Evolutionary conservation across 495 filamentous ascomycete species (phyloP).

Genomic region (Tuber calosporum): DNA sequence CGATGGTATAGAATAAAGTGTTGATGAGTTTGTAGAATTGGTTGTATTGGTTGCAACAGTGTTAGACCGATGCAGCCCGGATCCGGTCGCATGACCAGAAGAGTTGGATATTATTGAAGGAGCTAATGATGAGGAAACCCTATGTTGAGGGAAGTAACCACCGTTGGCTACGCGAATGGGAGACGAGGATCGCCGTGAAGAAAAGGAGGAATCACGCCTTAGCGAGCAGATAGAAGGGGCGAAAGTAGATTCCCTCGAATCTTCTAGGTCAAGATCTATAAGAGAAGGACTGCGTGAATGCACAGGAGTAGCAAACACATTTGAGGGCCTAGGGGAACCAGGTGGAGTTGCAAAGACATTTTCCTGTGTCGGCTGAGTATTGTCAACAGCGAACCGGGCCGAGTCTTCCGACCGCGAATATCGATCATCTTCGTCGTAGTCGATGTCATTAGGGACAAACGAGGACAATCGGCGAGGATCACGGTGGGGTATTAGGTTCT

Average conservation of each 20-base stretch:
- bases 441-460: conserved; percentile 24
- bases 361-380: conserved; percentile 22
- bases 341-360: conserved; percentile 6
- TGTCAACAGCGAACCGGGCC: conserved; percentile 10
- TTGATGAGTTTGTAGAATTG: conserved; percentile 30
- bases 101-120: conserved; percentile 31
- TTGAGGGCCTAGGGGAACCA: conserved; percentile 10
- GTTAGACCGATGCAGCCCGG: conserved; percentile 30
- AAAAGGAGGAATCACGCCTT: conserved; percentile 25
- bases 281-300: conserved; percentile 28
- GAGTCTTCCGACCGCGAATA: conserved; percentile 26
- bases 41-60: conserved; percentile 29
- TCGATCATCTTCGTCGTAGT: conserved; percentile 23
- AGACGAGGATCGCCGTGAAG: conserved; percentile 22
- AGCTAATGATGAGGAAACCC: conserved; percentile 29
- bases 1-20: conserved; percentile 39
- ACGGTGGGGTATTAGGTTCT: conserved; percentile 30
- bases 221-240: not conserved
- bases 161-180: conserved; percentile 28
- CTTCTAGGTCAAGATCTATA: not conserved
- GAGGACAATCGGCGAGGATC: conserved; percentile 25
- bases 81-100: conserved; percentile 11
- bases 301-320: conserved; percentile 29
- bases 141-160: conserved; percentile 24
- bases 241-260: not conserved